phyloP scores from a whole-genome alignment of 176 grass and related monocot genomes.

The Oryza longistaminata region DNA sequence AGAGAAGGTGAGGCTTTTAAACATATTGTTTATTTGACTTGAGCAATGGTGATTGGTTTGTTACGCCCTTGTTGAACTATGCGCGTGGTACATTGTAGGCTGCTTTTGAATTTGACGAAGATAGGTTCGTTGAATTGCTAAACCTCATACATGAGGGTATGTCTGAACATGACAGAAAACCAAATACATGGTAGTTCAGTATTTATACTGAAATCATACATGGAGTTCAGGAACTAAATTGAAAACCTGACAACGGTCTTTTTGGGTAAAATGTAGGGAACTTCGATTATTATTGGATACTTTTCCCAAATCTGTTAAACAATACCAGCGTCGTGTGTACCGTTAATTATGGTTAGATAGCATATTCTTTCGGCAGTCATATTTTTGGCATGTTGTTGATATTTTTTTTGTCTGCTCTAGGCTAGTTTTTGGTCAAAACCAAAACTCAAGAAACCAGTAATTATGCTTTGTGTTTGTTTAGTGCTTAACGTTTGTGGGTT shows the following conservation, averaged over 20 bases:
- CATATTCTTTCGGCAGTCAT: neutral
- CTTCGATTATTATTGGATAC: neutral
- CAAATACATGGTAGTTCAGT: neutral
- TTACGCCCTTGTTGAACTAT: neutral
- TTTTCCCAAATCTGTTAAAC: neutral
- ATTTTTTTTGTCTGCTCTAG: neutral
- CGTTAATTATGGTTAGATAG: slow-evolving; percentile 3
- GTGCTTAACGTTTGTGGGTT: neutral
- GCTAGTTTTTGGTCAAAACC: neutral
- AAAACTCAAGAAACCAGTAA: neutral
- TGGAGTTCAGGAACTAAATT: neutral
- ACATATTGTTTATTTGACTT: slow-evolving; percentile 1
- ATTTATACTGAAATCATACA: neutral
- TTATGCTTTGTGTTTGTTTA: neutral
- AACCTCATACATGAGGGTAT: neutral
- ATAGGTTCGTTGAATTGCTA: neutral
- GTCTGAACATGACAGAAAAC: neutral
- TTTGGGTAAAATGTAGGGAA: slow-evolving; percentile 1
- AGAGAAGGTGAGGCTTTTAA: slow-evolving; percentile 49
- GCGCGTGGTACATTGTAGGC: neutral
- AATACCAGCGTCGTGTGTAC: neutral
- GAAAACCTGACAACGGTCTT: neutral
- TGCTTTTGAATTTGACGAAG: neutral
- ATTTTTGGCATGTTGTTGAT: neutral
- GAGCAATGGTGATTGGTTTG: neutral